Evolutionary conservation across 1,284 basidiomycete species (phyloP), one percentile per base, ranked within the genome.

Genomic region (Fereydounia khargensis): DNA sequence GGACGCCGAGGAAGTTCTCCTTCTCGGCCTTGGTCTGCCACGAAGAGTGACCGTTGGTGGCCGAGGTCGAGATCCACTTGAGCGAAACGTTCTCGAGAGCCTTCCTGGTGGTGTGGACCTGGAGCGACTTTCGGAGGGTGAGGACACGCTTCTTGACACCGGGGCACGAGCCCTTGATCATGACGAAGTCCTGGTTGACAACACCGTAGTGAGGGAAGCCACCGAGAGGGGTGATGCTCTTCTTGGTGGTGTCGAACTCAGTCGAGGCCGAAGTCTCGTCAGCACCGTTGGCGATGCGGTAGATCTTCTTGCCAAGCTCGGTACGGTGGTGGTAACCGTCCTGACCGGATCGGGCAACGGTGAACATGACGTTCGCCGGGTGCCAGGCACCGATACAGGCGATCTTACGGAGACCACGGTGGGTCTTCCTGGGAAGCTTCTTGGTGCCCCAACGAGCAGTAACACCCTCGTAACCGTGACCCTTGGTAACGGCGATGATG

Each of bases 371-470:
- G 81, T 91, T 94, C 38, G 89, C 88, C 76, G 91, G 91, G 84
- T 95, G 91, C 91, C 91, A 95, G 77, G 91, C 91, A 83, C 94
- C 94, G 76, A 99, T 97, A 87, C 95, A 99, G 78, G 94, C 94
- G 70, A 75, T 63, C 71, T 97, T 96, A 79, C 92, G 89, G 73
- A 96, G 88, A 89, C 94, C 94, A 81, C 94, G 94, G 86, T 98
- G 94, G 49, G 94, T 97, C 84, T 98, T 97, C 74, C 94, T 84
- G 52, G 94, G 94, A 56, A 98, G 84, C 82, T 92, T 94, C 86
- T 91, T 97, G 78, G 89, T 92, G 70, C 95, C 95, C 95, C 95
- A 98, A 79, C 95, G 86, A 80, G 91, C 88, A 65, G 92, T 98
- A 54, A 97, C 94, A 86, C 95, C 95, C 83, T 97, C 92, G 80